Evolutionary conservation across 1,284 basidiomycete genomes (phyloP).

Genomic region (Tremellales sp.): DNA sequence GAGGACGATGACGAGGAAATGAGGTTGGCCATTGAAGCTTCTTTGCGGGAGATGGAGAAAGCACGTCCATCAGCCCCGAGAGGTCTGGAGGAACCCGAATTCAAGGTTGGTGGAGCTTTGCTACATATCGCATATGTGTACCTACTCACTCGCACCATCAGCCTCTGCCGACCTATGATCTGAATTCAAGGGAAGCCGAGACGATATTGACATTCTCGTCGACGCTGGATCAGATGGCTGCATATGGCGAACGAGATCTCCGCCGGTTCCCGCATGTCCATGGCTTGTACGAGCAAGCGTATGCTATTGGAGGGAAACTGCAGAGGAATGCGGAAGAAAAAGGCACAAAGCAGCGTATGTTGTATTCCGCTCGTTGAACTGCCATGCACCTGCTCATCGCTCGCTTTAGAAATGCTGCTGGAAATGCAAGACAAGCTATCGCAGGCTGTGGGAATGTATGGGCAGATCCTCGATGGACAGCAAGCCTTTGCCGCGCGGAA

Average conservation of each 20-base stretch:
- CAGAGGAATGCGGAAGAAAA: slow-evolving; percentile 81
- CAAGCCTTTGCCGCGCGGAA: slow-evolving; percentile 45
- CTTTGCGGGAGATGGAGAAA: slow-evolving; percentile 75
- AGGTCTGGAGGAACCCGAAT: slow-evolving; percentile 55
- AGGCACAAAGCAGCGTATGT: slow-evolving; percentile 77
- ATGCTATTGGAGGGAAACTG: slow-evolving; percentile 72
- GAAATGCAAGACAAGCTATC: slow-evolving; percentile 94
- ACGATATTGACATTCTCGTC: slow-evolving; percentile 84
- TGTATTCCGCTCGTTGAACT: not conserved
- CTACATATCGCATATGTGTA: not conserved
- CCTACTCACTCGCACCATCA: slow-evolving; percentile 7
- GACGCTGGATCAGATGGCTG: slow-evolving; percentile 76
- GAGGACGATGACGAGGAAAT: slow-evolving; percentile 93
- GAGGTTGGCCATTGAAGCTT: slow-evolving; percentile 91
- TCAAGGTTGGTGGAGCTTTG: slow-evolving; percentile 18
- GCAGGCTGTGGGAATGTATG: slow-evolving; percentile 85
- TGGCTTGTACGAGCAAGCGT: slow-evolving; percentile 80
- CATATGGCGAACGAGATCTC: slow-evolving; percentile 71
- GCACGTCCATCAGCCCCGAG: slow-evolving; percentile 73
- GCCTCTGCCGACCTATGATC: slow-evolving; percentile 66
- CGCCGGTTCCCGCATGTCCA: slow-evolving; percentile 75
- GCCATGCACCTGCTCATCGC: slow-evolving; percentile 7
- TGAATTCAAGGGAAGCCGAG: slow-evolving; percentile 73
- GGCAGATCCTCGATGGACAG: slow-evolving; percentile 79
- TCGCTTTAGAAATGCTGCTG: slow-evolving; percentile 64